phyloP scores from a whole-genome alignment of 2,329 filamentous ascomycete species.

The Dendrostoma leiphaemia region DNA sequence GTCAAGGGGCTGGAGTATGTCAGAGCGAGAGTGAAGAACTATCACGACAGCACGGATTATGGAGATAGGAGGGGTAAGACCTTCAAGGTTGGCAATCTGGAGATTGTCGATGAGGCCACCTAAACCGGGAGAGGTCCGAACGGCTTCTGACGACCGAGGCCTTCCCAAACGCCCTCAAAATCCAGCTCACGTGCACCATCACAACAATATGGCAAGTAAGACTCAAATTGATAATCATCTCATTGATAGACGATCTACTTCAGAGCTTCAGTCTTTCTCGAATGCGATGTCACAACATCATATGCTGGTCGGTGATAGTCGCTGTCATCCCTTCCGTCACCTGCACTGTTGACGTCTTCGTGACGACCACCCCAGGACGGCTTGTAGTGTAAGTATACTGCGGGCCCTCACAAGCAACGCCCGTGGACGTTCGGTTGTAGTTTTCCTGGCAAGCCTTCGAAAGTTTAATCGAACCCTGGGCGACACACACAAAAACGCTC shows the following conservation, averaged over 20 bases:
- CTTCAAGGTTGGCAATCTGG: slow-evolving; percentile 37
- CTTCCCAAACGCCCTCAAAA: not conserved
- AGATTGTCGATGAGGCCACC: slow-evolving; percentile 38
- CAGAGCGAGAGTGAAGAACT: slow-evolving; percentile 37
- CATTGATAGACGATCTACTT: too few relatives aligned
- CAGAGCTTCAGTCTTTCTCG: too few relatives aligned
- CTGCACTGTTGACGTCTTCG: not conserved
- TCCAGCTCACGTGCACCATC: not conserved
- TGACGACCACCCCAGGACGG: not conserved
- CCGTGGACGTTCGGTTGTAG: not conserved
- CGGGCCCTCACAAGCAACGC: not conserved
- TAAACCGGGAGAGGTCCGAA: not conserved
- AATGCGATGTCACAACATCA: not conserved
- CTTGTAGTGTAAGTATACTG: not conserved
- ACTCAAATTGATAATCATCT: too few relatives aligned
- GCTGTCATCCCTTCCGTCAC: not conserved
- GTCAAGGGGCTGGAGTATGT: slow-evolving; percentile 39
- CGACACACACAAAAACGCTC: slow-evolving; percentile 7
- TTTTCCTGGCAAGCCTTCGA: not conserved
- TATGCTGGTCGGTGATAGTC: not conserved
- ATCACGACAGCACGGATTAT: slow-evolving; percentile 37
- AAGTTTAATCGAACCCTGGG: not conserved
- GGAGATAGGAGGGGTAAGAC: slow-evolving; percentile 36
- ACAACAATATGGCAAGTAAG: too few relatives aligned
- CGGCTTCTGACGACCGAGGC: not conserved